phyloP scores from a whole-genome alignment of 176 grass and related monocot species.

The Bolboschoenus planiculmis region DNA sequence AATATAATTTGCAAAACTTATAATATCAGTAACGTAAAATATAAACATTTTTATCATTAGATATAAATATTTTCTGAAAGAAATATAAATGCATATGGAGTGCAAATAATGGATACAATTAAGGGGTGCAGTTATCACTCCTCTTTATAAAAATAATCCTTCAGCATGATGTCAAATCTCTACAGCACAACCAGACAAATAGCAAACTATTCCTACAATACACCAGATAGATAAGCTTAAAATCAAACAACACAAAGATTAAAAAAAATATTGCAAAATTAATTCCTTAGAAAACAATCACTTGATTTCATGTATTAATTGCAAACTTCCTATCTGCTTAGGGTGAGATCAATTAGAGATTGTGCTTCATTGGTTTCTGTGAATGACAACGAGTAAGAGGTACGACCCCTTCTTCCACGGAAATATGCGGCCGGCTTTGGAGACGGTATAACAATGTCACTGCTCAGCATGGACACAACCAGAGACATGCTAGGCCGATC shows the following conservation, averaged over 20 bases:
- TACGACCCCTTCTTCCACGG: not conserved
- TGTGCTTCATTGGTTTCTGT: not conserved
- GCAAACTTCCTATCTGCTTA: not conserved
- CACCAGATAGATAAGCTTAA: not conserved
- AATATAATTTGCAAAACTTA: too few species aligned
- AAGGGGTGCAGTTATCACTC: too few species aligned
- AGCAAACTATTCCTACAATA: not conserved
- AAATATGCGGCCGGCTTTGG: slow-evolving; percentile 31
- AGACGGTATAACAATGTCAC: not conserved
- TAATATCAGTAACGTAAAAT: too few species aligned
- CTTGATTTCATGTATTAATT: not conserved
- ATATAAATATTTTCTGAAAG: too few species aligned
- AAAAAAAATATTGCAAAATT: not conserved
- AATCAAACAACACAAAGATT: not conserved
- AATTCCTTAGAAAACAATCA: not conserved
- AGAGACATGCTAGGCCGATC: slow-evolving; percentile 37
- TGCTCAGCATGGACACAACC: slow-evolving; percentile 31
- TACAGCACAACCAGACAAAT: not conserved
- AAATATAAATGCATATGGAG: too few species aligned
- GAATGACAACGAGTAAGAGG: not conserved
- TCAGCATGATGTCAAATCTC: too few species aligned
- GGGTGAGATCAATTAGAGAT: not conserved
- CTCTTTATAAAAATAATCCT: too few species aligned
- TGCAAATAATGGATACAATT: too few species aligned
- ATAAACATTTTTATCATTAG: too few species aligned